Conservation (phyloP, 495 filamentous ascomycete species). For the Aspergillus nidulans region DNA sequence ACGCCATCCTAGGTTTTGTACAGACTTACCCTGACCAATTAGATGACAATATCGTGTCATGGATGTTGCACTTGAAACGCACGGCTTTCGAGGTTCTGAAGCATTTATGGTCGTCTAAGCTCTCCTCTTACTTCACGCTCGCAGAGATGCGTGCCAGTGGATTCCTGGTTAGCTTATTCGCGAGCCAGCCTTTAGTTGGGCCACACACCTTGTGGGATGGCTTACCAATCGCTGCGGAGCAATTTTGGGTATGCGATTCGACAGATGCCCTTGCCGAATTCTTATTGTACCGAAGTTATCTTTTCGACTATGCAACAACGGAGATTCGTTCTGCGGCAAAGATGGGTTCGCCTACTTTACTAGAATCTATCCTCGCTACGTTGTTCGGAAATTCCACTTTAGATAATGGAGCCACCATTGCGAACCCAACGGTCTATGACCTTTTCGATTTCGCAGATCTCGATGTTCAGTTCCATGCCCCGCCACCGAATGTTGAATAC, state of each 20-base stretch:
- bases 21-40: conserved; percentile 57
- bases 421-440: conserved; percentile 77
- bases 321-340: conserved; percentile 76
- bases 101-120: conserved; percentile 74
- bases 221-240: conserved; percentile 42
- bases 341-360: conserved; percentile 66
- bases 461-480: conserved; percentile 49
- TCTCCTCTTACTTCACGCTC: conserved; percentile 71
- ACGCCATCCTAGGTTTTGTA: conserved; percentile 65
- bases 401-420: conserved; percentile 56
- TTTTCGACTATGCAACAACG: conserved; percentile 76
- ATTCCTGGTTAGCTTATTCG: conserved; percentile 66
- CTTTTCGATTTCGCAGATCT: conserved; percentile 86
- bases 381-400: conserved; percentile 68
- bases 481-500: conserved; percentile 45
- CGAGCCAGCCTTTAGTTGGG: conserved; percentile 59
- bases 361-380: conserved; percentile 71
- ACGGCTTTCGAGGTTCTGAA: conserved; percentile 73
- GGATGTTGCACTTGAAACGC: conserved; percentile 67
- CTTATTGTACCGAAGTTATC: conserved; percentile 63
- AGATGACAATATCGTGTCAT: conserved; percentile 61
- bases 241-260: conserved; percentile 62
- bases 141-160: conserved; percentile 71
- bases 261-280: conserved; percentile 67
- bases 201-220: conserved; percentile 67